Evolutionary conservation across 2,329 filamentous ascomycete species (phyloP).

Genomic region (Aspergillus sp.): DNA sequence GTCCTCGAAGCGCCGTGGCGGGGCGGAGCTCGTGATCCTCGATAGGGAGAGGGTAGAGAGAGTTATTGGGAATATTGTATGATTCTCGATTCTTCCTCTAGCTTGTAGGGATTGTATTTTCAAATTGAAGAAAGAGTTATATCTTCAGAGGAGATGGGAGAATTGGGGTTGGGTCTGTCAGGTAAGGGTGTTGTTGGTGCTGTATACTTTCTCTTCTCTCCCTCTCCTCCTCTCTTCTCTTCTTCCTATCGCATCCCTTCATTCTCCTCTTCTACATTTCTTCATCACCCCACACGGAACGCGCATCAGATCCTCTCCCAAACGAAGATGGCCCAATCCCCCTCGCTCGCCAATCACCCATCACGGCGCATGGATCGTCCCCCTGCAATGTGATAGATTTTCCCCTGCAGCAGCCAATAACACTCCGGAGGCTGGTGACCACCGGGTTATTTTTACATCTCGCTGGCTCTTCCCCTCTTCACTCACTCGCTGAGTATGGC

Average conservation of each 20-base stretch:
- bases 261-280: background rate
- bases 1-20: constrained; percentile 8
- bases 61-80: background rate
- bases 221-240: background rate
- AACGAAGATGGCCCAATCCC: background rate
- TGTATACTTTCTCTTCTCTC: background rate
- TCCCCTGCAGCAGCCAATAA: constrained; percentile 20
- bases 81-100: background rate
- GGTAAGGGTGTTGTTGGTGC: background rate
- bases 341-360: constrained; percentile 8
- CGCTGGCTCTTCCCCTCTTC: background rate
- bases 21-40: background rate
- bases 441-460: constrained; percentile 5
- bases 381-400: constrained; percentile 19
- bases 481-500: background rate
- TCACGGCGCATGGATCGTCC: constrained; percentile 6
- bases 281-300: background rate
- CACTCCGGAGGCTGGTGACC: background rate
- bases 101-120: background rate
- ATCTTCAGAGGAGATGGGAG: background rate
- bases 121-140: too few relatives aligned
- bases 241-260: background rate
- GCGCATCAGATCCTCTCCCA: background rate
- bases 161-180: background rate
- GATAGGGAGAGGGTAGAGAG: background rate